These are phyloP conservation scores for Salix purpurea DNA, from an alignment of 345 rosid genomes.

Conservation along the genomic window DNA sequence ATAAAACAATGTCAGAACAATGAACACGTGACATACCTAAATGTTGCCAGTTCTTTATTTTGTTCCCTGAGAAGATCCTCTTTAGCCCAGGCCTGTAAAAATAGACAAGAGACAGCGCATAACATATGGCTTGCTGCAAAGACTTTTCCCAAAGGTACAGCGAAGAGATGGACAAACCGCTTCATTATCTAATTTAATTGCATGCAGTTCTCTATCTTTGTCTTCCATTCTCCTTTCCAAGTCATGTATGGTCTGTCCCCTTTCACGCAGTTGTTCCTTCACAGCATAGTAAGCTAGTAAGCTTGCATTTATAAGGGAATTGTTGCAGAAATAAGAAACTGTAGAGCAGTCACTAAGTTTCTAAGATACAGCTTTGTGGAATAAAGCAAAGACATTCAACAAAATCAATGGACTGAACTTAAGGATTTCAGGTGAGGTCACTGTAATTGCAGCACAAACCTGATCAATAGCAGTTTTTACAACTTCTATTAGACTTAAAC, in stretches of 20 bases:
- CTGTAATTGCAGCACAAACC: background rate
- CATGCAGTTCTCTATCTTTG: conserved; percentile 78
- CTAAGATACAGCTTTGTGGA: background rate
- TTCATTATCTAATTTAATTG: conserved; percentile 81
- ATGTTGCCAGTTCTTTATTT: conserved; percentile 76
- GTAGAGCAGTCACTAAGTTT: background rate
- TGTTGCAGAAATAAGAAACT: background rate
- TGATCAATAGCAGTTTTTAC: background rate
- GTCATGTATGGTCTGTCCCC: conserved; percentile 53
- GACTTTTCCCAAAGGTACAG: background rate
- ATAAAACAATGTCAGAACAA: background rate
- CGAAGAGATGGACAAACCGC: conserved; percentile 46
- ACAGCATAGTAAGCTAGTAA: conserved; percentile 15
- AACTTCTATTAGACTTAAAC: background rate
- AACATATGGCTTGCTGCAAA: conserved; percentile 2
- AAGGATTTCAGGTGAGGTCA: background rate
- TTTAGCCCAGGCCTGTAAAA: conserved; percentile 85
- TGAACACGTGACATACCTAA: conserved; percentile 42
- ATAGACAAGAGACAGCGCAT: conserved; percentile 10
- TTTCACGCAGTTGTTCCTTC: conserved; percentile 79
- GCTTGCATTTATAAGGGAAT: background rate
- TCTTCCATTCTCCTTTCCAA: conserved; percentile 81
- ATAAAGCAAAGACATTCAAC: background rate
- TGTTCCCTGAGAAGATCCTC: conserved; percentile 89
- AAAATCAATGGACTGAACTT: background rate